phyloP scores from a whole-genome alignment of 2,329 filamentous ascomycete species.

The Neodidymelliopsis sp. region DNA sequence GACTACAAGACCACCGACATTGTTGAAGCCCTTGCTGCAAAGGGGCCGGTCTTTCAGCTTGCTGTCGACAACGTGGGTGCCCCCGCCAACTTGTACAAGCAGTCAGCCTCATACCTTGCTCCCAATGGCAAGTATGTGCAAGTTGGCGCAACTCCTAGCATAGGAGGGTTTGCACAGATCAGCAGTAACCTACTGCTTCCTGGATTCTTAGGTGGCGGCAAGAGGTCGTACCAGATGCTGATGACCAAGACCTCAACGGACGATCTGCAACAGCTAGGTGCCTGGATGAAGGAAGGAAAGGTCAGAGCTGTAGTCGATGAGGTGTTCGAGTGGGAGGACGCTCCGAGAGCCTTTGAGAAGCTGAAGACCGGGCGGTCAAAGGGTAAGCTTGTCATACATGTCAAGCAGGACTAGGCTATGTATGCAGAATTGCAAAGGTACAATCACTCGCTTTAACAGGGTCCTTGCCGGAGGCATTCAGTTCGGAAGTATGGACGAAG shows the following conservation, averaged over 20 bases:
- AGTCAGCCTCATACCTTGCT: constrained; percentile 60
- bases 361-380: constrained; percentile 63
- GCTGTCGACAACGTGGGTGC: constrained; percentile 66
- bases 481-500: too few relatives aligned
- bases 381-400: constrained; percentile 65
- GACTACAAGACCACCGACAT: constrained; percentile 65
- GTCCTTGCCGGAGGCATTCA: too few relatives aligned
- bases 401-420: constrained; percentile 34
- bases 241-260: constrained; percentile 50
- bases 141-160: constrained; percentile 25
- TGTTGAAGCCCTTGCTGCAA: constrained; percentile 54
- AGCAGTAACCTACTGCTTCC: constrained; percentile 54
- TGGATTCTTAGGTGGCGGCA: constrained; percentile 60
- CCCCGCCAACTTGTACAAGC: constrained; percentile 61
- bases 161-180: constrained; percentile 38
- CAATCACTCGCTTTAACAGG: too few relatives aligned
- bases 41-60: constrained; percentile 60
- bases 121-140: constrained; percentile 58
- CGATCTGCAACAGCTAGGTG: constrained; percentile 59
- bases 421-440: too few relatives aligned
- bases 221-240: constrained; percentile 53
- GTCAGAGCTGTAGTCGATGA: constrained; percentile 65
- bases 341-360: constrained; percentile 64
- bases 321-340: constrained; percentile 63
- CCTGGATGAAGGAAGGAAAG: constrained; percentile 66